Evolutionary conservation across 345 rosid genomes (phyloP).

Genomic region (Eucalyptus sideroxylon): DNA sequence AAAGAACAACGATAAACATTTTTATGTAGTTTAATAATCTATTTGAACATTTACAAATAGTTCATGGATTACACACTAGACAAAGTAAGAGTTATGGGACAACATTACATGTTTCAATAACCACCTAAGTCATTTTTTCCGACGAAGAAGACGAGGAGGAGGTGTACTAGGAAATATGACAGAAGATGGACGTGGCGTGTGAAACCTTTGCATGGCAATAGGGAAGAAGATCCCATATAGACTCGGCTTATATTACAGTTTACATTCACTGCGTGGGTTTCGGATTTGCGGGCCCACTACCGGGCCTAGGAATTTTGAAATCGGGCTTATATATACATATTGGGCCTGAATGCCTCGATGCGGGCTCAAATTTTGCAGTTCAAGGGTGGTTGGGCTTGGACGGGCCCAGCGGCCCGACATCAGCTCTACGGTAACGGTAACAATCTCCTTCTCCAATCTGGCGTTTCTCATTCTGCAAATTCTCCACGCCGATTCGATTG

Average conservation of each 20-base stretch:
- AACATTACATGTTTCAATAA: not conserved
- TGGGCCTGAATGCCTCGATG: not conserved
- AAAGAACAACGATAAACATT: not conserved
- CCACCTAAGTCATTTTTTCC: not conserved
- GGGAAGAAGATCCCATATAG: not conserved
- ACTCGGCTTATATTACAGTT: not conserved
- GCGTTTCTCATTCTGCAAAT: not conserved
- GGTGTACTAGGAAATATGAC: not conserved
- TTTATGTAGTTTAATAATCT: not conserved
- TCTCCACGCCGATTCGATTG: not conserved
- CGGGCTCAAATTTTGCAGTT: not conserved
- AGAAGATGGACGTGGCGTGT: not conserved
- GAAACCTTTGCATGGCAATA: not conserved
- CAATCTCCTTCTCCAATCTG: not conserved
- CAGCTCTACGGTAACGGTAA: not conserved
- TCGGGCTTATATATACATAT: not conserved
- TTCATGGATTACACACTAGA: not conserved
- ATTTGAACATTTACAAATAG: not conserved
- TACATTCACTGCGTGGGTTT: not conserved
- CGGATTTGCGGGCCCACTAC: not conserved
- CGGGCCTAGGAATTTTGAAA: not conserved
- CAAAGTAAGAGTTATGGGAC: rapidly evolving
- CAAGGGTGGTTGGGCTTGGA: not conserved
- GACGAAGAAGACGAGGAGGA: not conserved
- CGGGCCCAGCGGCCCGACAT: not conserved